A percentile compares a stretch with the other conserved stretches of the same genome.
phyloP scores from a whole-genome alignment of 805 yeast species.

The Candida alai region DNA sequence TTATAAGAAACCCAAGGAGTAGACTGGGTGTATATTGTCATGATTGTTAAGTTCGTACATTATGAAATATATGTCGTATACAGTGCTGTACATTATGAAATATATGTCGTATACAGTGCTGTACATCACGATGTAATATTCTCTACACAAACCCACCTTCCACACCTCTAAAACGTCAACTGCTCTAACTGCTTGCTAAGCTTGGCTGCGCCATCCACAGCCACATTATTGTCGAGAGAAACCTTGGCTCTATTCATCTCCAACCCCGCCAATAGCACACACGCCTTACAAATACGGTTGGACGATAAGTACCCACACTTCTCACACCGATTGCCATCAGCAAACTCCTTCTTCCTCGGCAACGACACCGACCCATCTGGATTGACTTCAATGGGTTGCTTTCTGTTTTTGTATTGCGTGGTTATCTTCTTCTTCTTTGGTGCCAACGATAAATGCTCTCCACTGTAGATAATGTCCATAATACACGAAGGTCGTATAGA shows the following conservation, averaged over 20 bases:
- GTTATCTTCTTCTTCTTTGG: slow-evolving; percentile 49
- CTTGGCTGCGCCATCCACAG: slow-evolving; percentile 63
- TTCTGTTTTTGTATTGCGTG: slow-evolving; percentile 27
- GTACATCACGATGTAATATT: too few species aligned
- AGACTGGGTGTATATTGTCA: too few species aligned
- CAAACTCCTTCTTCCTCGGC: slow-evolving; percentile 15
- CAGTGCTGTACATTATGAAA: too few species aligned
- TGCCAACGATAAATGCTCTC: slow-evolving; percentile 74
- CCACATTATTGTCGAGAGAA: slow-evolving; percentile 46
- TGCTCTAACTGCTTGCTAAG: slow-evolving; percentile 58
- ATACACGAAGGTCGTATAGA: slow-evolving; percentile 89
- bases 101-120: too few species aligned
- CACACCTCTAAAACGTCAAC: slow-evolving; percentile 54
- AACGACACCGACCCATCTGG: slow-evolving; percentile 61
- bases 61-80: too few species aligned
- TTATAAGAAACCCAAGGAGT: slow-evolving; percentile 15
- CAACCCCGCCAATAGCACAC: slow-evolving; percentile 79
- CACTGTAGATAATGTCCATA: slow-evolving; percentile 89
- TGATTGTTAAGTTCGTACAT: too few species aligned
- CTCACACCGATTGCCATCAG: slow-evolving; percentile 74
- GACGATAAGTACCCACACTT: slow-evolving; percentile 91
- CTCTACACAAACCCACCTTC: neutral
- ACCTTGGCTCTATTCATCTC: slow-evolving; percentile 72
- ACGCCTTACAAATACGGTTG: slow-evolving; percentile 88
- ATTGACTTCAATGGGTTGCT: slow-evolving; percentile 50